A percentile compares a stretch with the other conserved stretches of the same genome.
phyloP scores from a whole-genome alignment of 2,329 filamentous ascomycete genomes.

The Nothopassalora personata region DNA sequence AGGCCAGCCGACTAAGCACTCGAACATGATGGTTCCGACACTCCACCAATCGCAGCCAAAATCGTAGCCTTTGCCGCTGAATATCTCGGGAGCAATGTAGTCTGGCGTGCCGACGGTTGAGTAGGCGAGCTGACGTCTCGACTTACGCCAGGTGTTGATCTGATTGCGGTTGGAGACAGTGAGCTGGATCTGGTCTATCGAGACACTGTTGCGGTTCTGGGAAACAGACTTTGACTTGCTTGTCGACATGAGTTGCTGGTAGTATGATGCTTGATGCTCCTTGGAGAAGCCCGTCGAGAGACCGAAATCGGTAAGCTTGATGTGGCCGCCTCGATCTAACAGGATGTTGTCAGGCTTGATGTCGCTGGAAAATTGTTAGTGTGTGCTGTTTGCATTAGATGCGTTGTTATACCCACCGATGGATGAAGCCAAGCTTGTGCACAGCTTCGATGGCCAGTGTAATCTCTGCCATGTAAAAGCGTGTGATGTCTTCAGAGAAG shows the following conservation, averaged over 20 bases:
- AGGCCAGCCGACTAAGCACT: conserved; percentile 96
- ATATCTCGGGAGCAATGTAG: conserved; percentile 98
- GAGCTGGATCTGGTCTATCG: conserved; percentile 94
- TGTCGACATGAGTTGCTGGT: conserved; percentile 83
- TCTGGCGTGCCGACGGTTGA: conserved; percentile 97
- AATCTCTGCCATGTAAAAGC: conserved; percentile 98
- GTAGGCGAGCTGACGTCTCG: conserved; percentile 90
- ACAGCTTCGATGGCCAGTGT: conserved; percentile 98
- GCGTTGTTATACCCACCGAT: conserved; percentile 59
- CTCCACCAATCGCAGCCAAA: conserved; percentile 99
- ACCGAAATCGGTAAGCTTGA: conserved; percentile 97
- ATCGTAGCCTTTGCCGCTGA: conserved; percentile 91
- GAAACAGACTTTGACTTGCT: conserved; percentile 38
- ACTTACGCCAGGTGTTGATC: conserved; percentile 98
- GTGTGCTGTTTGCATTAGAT: neutral
- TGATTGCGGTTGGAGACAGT: conserved; percentile 96
- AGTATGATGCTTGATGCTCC: conserved; percentile 96
- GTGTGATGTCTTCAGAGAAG: conserved; percentile 96
- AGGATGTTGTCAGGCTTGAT: conserved; percentile 99
- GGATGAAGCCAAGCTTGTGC: conserved; percentile 95
- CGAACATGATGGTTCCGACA: conserved; percentile 98
- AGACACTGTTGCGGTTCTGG: conserved; percentile 82
- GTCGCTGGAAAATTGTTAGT: conserved; percentile 55
- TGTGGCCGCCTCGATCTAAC: conserved; percentile 88
- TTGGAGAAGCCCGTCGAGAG: conserved; percentile 97